Base-by-base conservation (phyloP, 2,329 filamentous ascomycete genomes). In the Atkinsonella texensis region DNA sequence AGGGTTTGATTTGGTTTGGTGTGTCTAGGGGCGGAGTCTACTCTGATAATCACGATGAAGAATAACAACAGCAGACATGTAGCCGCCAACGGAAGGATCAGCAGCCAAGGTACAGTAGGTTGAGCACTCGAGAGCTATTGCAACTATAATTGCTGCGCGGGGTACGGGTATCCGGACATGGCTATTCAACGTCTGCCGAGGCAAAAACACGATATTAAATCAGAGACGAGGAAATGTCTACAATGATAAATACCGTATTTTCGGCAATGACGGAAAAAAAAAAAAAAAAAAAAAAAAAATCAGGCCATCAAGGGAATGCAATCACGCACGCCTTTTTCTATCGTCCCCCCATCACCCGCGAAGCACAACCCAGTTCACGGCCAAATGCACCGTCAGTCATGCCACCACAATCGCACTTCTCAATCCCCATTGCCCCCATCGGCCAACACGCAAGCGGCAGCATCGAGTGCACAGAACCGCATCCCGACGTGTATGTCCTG, bases 401-500 rank as follows among this genome's bases (percentile, higher is more conserved):
- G 47, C 23, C 47, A n/a, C 35, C 20, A 23, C 20, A 49, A 20
- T 17, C 18, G n/a, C 47, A 28, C 12, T 68, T 67, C 59, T 59
- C 62, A 40, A 58, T 86, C 70, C 77, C 75, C 8, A 67, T 87
- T 58, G 77, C 80, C 43, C 62, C 72, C 50, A 56, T 67, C 55
- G 66, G 63, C 47, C 54, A 64, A 49, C 68, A 75, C 62, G 66
- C 69, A 9, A 75, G 74, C 56, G 83, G 83, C 60, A 68, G 68
- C 56, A 76, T 90, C 54, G 69, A 74, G 55, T 81, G 80, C 72
- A 83, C 82, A 8, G 70, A 77, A 48, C 82, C 84, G 1, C 65
- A 72, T 13, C 71, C 76, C 4, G 64, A 69, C 40, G 75, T 88
- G 61, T 91, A 91, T 67, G 73, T 91, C 23, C 74, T 91, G 20